These are phyloP conservation scores for Baudoinia panamericana DNA, from an alignment of 495 filamentous ascomycete species.

Conservation along the genomic window DNA sequence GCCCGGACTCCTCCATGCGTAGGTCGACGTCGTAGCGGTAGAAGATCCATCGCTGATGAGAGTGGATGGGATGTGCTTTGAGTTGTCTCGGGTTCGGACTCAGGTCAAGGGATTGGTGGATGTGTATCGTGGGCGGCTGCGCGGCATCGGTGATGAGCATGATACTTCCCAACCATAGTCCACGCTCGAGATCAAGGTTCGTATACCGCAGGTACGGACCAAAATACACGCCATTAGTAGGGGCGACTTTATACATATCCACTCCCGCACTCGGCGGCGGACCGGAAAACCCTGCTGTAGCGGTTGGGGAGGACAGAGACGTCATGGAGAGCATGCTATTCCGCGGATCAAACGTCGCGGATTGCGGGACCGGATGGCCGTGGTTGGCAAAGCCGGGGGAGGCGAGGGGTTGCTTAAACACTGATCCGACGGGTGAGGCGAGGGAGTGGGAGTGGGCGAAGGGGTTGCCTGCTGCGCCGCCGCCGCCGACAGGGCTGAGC, in stretches of 20 bases:
- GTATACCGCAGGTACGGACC: conserved; percentile 90
- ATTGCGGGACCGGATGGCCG: conserved; percentile 42
- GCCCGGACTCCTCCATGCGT: conserved; percentile 68
- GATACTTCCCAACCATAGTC: conserved; percentile 75
- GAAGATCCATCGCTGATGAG: conserved; percentile 86
- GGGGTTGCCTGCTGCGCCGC: too few species aligned
- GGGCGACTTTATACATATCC: conserved; percentile 81
- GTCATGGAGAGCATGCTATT: conserved; percentile 66
- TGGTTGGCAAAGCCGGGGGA: conserved; percentile 42
- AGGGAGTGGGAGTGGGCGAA: conserved; percentile 45
- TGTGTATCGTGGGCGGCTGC: conserved; percentile 88
- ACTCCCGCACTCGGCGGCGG: conserved; percentile 79
- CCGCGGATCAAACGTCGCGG: conserved; percentile 38
- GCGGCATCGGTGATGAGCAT: conserved; percentile 76
- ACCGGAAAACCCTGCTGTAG: conserved; percentile 60
- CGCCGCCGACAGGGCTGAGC: conserved; percentile 53
- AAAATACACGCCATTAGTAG: conserved; percentile 97
- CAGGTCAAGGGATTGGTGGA: conserved; percentile 80
- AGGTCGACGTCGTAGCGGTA: conserved; percentile 92
- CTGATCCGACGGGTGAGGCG: conserved; percentile 53
- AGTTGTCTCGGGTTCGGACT: conserved; percentile 88
- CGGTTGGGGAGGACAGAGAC: conserved; percentile 45
- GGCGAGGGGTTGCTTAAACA: conserved; percentile 56
- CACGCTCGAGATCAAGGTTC: conserved; percentile 91
- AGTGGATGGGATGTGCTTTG: conserved; percentile 68